These are phyloP conservation scores for Heliosperma pusillum DNA, from an alignment of 148 eudicot genomes.

Conservation along the genomic window DNA sequence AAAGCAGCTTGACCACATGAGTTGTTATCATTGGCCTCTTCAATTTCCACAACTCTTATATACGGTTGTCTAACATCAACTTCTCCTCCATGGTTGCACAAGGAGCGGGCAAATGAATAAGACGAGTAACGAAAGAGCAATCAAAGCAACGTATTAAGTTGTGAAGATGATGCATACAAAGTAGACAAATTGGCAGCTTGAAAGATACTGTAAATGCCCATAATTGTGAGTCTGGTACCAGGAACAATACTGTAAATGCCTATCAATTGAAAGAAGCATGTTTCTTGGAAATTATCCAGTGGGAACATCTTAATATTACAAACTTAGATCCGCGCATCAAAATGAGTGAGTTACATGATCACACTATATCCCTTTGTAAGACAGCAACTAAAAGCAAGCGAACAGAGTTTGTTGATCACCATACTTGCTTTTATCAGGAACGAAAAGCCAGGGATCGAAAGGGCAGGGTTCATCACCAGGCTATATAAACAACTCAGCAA, in stretches of 20 bases:
- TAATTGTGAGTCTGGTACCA: conserved; percentile 87
- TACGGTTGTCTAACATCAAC: conserved; percentile 98
- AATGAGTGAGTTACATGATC: background rate
- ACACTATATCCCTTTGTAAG: background rate
- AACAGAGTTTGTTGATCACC: conserved; percentile 90
- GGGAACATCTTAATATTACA: no score
- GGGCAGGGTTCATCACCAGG: conserved; percentile 90
- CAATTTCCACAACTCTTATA: conserved; percentile 92
- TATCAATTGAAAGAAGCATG: conserved; percentile 89
- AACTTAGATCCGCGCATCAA: no score
- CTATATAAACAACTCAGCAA: conserved; percentile 39
- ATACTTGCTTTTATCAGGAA: conserved; percentile 95
- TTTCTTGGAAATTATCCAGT: conserved; percentile 97
- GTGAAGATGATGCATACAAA: conserved; percentile 39
- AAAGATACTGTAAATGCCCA: conserved; percentile 96
- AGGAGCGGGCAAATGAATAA: conserved; percentile 1
- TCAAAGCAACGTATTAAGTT: background rate
- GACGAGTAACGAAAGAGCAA: background rate
- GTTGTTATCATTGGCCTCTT: conserved; percentile 83
- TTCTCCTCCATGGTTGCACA: conserved; percentile 72
- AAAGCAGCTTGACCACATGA: conserved; percentile 76
- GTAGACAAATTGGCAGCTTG: conserved; percentile 78
- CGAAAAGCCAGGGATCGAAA: conserved; percentile 94
- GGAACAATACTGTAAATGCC: conserved; percentile 98
- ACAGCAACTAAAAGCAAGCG: background rate